These are phyloP conservation scores for Paracamarosporium sp. DNA, from an alignment of 2,329 filamentous ascomycete species.

Conservation along the genomic window DNA sequence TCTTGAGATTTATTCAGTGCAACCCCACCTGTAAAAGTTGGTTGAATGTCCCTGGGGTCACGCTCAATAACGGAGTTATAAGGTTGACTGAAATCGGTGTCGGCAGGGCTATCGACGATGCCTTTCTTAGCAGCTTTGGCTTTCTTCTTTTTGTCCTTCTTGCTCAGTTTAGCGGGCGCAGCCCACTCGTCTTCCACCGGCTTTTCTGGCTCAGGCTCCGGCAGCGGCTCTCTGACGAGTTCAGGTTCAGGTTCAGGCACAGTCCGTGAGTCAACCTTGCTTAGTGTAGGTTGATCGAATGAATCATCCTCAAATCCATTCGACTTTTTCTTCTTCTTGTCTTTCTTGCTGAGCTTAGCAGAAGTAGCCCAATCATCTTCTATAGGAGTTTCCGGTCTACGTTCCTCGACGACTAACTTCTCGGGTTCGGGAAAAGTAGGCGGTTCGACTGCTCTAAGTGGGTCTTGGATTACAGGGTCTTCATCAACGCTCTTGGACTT, in stretches of 20 bases:
- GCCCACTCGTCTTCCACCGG: not conserved
- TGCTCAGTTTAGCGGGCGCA: slow-evolving; percentile 37
- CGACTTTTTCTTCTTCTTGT: slow-evolving; percentile 26
- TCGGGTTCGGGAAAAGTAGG: not conserved
- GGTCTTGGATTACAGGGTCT: not conserved
- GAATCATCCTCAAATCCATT: slow-evolving; percentile 30
- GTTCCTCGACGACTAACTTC: not conserved
- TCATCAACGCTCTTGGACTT: slow-evolving; percentile 9
- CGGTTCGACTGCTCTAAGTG: not conserved
- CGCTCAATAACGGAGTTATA: slow-evolving; percentile 37
- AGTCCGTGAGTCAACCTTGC: slow-evolving; percentile 15
- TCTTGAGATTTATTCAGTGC: slow-evolving; percentile 14
- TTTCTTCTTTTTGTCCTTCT: slow-evolving; percentile 48
- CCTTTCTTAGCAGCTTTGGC: slow-evolving; percentile 39
- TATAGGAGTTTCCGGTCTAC: not conserved
- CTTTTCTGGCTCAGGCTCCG: slow-evolving; percentile 13
- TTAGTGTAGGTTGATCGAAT: slow-evolving; percentile 24
- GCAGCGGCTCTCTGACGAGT: not conserved
- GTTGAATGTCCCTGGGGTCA: slow-evolving; percentile 28
- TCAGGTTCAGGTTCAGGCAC: slow-evolving; percentile 5
- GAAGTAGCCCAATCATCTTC: slow-evolving; percentile 15
- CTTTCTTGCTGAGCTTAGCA: slow-evolving; percentile 12
- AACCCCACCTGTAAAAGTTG: slow-evolving; percentile 10
- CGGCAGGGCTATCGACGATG: slow-evolving; percentile 38
- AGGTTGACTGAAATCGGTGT: slow-evolving; percentile 31